Evolutionary conservation across 371 early-diverging fungal species (phyloP), one percentile per base, ranked within the genome.

Genomic region (Mucor circinelloides): DNA sequence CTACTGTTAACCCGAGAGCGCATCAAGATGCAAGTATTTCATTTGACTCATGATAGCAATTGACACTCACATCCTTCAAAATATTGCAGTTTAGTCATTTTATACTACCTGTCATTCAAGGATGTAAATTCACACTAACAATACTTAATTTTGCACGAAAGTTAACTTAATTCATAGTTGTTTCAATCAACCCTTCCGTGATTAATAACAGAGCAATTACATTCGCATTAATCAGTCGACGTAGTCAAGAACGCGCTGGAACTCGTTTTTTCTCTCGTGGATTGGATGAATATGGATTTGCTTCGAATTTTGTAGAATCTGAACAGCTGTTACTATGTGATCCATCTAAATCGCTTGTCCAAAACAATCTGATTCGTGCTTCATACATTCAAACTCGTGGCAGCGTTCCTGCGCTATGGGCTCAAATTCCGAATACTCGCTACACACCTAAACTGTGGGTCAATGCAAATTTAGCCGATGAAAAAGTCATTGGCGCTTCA

Each of bases 301-400:
- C 93, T 8, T 91, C 99, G 32, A 99, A 99, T 78, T 97, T 90
- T 82, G 99, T 98, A 6, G 99, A 99, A 75, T 99, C 99, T 0
- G 99, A 99, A 75, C 97, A 99, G 75, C 75, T 97, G 58, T 70
- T 98, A 4, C 64, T 85, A 9, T 81, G 81, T 65, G 85, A 87
- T 8, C 69, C 74, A 3, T 31, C 68, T 12, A 69, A 71, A 19
- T 60, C 72, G 12, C 44, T 64, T 2, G 36, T 32, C 3, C 66
- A 69, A 46, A 56, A 52, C 15, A 64, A 72, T 64, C 68, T 71
- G 31, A 73, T 73, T 12, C 74, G 85, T 62, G 64, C 87, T 15
- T 76, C 95, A 2, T 93, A 89, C 84, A 85, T 98, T 6, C 99
- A 99, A 75, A 91, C 95, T 12, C 89, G 99, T 34, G 99, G 99